Base-by-base conservation (phyloP, 2,329 filamentous ascomycete genomes). In the Stemphylium beticola region DNA sequence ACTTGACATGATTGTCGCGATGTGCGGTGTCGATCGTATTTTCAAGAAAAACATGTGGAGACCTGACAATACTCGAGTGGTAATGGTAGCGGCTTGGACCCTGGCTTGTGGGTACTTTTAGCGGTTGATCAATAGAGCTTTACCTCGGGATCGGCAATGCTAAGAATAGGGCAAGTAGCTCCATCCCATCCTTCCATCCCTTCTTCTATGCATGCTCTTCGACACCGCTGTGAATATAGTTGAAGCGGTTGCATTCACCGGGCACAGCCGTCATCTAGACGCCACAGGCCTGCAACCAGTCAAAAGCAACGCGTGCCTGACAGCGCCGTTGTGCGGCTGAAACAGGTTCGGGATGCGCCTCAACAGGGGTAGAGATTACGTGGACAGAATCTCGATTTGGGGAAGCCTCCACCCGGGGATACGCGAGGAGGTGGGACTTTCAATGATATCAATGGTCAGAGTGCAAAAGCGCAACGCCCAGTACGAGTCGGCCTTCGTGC, bases 291-390 rank as follows among this genome's bases (percentile, higher is more conserved):
- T 50, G 34, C 42, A 53, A 32, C 49, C 42, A 33, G 51, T 45
- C 26, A 56, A 48, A 43, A 29, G 49, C 37, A 41, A 33, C n/a
- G n/a, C n/a, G 53, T 52, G 7, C 41, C 48, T 52, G 33, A 17
- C 11, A 31, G 34, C 31, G 17, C 29, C 20, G 29, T 18, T 20
- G 33, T 44, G 43, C 39, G 53, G 53, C 49, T 56, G 49, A 55
- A 45, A 55, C 52, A 40, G 47, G 49, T 33, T 44, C 43, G 17
- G 17, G 20, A 33, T 37, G 45, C 45, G 38, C 38, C 49, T 48
- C 39, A 31, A 53, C 50, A 56, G 49, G 53, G 53, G 49, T n/a
- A 47, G n/a, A n/a, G 43, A 45, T 53, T 56, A 56, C 53, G 53
- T 53, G 49, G 49, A 53, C 49, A 26, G 29, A 4, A n/a, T 18